phyloP scores from a whole-genome alignment of 305 asterid species.

The Withania somnifera region DNA sequence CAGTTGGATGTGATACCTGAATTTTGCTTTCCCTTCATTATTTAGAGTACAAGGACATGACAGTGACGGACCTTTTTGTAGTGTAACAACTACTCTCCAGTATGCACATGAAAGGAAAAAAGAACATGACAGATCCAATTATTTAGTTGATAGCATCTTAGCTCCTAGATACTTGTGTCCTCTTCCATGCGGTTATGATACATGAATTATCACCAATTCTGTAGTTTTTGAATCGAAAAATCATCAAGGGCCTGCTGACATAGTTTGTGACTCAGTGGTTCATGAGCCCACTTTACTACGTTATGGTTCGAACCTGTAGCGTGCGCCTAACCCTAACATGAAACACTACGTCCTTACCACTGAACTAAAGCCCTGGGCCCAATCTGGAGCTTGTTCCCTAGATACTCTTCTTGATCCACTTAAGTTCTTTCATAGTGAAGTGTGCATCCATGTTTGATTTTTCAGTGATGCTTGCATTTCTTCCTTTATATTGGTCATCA shows the following conservation, averaged over 20 bases:
- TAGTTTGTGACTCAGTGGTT: neutral
- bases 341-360: neutral
- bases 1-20: neutral
- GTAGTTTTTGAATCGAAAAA: neutral
- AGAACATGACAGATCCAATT: neutral
- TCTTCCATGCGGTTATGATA: neutral
- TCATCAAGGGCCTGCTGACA: neutral
- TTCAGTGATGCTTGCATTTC: neutral
- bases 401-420: neutral
- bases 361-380: neutral
- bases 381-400: neutral
- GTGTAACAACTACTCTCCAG: neutral
- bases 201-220: neutral
- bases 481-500: neutral
- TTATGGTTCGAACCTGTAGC: neutral
- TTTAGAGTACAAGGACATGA: neutral
- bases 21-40: neutral
- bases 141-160: neutral
- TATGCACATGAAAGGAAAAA: neutral
- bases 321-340: neutral
- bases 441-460: neutral
- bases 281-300: neutral
- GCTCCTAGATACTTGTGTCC: neutral
- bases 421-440: neutral
- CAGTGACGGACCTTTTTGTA: neutral